Evolutionary conservation across 257 asterid species (phyloP).

Genomic region (Capsicum baccatum): DNA sequence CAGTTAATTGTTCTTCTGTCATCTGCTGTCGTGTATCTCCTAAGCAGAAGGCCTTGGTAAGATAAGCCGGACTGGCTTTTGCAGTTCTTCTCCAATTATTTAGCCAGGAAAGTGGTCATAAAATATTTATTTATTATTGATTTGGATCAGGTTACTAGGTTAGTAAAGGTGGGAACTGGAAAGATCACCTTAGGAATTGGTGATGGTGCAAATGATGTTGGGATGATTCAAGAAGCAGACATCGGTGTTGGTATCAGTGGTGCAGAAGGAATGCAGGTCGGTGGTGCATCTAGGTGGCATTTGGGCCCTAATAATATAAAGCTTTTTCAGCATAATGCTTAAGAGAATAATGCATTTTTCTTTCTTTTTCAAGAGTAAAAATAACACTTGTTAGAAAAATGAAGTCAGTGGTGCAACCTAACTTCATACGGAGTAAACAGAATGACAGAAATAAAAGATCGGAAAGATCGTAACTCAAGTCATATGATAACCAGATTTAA

Average conservation of each 20-base stretch:
- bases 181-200: conserved; percentile 95
- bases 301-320: conserved; percentile 5
- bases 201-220: conserved; percentile 99
- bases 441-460: neutral
- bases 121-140: neutral
- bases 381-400: neutral
- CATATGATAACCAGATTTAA: neutral
- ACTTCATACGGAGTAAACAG: neutral
- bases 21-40: conserved; percentile 99
- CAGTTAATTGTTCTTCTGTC: conserved; percentile 92
- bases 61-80: conserved; percentile 27
- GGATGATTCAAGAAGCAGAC: conserved; percentile 99
- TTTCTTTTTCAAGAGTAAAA: neutral
- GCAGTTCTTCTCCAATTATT: conserved; percentile 1
- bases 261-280: conserved; percentile 99
- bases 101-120: neutral
- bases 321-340: neutral
- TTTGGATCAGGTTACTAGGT: conserved; percentile 76
- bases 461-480: neutral
- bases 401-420: neutral
- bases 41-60: conserved; percentile 94
- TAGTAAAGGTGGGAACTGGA: conserved; percentile 97
- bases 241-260: conserved; percentile 99
- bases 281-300: conserved; percentile 38
- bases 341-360: neutral